Percentiles rank a stretch among this genome's conserved stretches.
Conservation (phyloP, 805 yeast species). For the Ascoidea rubescens region DNA sequence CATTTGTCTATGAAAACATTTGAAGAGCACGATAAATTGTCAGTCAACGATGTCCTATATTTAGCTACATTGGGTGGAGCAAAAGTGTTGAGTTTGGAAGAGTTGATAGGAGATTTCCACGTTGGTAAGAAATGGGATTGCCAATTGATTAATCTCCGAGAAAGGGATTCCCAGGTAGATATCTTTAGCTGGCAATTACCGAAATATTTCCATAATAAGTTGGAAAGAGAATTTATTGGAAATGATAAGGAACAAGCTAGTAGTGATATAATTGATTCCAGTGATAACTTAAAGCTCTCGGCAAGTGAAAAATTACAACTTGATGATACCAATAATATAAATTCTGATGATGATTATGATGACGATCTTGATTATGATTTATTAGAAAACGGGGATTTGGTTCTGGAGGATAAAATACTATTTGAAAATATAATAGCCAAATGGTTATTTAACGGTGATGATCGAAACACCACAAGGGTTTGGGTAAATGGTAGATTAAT, state of each 20-base stretch:
- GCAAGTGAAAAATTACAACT: no score
- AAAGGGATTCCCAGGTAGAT: constrained; percentile 50
- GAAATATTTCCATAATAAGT: no score
- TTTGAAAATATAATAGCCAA: constrained; percentile 52
- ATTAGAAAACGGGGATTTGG: no score
- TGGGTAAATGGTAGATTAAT: constrained; percentile 68
- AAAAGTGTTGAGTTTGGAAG: constrained; percentile 42
- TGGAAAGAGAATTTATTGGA: no score
- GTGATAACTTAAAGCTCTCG: no score
- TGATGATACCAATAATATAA: constrained; percentile 24
- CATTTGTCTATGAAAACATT: constrained; percentile 46
- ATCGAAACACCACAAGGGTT: constrained; percentile 68
- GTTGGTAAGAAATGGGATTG: constrained; percentile 79
- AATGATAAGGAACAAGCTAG: no score
- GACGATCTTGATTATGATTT: constrained; percentile 77
- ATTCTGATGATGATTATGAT: constrained; percentile 57
- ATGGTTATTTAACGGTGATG: constrained; percentile 91
- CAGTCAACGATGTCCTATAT: constrained; percentile 58
- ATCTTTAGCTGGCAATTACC: constrained; percentile 65
- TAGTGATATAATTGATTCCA: no score
- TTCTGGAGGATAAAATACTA: no score
- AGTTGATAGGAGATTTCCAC: constrained; percentile 53
- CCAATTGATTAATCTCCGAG: constrained; percentile 55
- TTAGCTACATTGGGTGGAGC: constrained; percentile 92
- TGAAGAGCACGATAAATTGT: constrained; percentile 40